Conservation (phyloP, 2,329 filamentous ascomycete species). For the Didymosphaeria variabile region DNA sequence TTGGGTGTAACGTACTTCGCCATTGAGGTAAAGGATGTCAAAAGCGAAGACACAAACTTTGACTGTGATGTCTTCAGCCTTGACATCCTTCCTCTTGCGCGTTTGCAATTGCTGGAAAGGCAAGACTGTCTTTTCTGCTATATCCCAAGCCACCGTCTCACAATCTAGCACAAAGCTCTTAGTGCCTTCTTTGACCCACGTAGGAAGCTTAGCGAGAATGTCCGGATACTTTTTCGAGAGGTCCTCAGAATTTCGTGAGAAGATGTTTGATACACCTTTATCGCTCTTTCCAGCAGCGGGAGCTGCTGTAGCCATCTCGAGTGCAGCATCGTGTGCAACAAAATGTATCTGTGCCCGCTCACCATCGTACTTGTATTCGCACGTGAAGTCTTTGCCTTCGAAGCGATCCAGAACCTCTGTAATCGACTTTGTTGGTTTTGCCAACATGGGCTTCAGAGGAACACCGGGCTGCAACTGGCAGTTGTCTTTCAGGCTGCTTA, state of each 20-base stretch:
- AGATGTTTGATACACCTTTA: conserved; percentile 86
- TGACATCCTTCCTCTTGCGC: conserved; percentile 95
- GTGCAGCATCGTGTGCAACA: conserved; percentile 79
- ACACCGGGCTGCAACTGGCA: conserved; percentile 95
- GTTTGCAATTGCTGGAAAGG: conserved; percentile 99
- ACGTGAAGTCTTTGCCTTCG: conserved; percentile 93
- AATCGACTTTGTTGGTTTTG: conserved; percentile 97
- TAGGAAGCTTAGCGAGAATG: conserved; percentile 84
- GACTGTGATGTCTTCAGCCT: conserved; percentile 92
- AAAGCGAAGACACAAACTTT: conserved; percentile 98
- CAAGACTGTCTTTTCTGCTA: conserved; percentile 91
- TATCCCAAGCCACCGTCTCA: conserved; percentile 96
- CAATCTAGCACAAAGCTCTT: conserved; percentile 98
- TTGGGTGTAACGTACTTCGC: conserved; percentile 63
- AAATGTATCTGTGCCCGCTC: conserved; percentile 99
- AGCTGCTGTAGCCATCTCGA: conserved; percentile 68
- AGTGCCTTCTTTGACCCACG: conserved; percentile 89
- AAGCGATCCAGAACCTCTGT: conserved; percentile 97
- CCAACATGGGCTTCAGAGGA: conserved; percentile 97
- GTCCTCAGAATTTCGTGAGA: conserved; percentile 97
- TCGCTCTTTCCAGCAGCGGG: conserved; percentile 72
- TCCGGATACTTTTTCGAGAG: conserved; percentile 98
- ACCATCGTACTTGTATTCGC: conserved; percentile 99
- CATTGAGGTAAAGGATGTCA: conserved; percentile 92
- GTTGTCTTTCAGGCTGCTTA: conserved; percentile 80